These are phyloP conservation scores for Amoebophrya sp. DNA, from an alignment of 169 alveolate species.

Conservation along the genomic window DNA sequence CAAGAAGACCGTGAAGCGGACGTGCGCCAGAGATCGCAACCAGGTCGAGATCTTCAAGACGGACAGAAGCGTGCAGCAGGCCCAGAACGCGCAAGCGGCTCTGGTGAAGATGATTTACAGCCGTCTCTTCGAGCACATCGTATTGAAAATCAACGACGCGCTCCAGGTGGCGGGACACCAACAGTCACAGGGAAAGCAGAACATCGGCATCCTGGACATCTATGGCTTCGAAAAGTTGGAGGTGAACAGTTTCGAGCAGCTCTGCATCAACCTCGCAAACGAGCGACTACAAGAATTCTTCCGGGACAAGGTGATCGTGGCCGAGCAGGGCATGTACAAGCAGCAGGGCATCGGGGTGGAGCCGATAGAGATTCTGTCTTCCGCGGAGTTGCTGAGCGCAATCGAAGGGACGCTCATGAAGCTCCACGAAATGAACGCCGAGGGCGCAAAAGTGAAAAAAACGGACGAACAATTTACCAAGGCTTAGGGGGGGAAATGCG, in stretches of 20 bases:
- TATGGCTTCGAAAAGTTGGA: constrained; percentile 67
- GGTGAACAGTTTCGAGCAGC: constrained; percentile 57
- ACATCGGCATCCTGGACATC: constrained; percentile 28
- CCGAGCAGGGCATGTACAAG: neutral
- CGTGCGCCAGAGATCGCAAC: too few relatives aligned
- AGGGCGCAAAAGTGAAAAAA: neutral
- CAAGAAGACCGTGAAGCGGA: neutral
- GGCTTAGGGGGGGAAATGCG: too few relatives aligned
- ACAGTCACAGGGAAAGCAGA: too few relatives aligned
- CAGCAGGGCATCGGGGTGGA: neutral
- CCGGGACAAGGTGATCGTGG: neutral
- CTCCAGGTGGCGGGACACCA: neutral
- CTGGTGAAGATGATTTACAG: neutral
- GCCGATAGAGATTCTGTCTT: neutral
- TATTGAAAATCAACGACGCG: neutral
- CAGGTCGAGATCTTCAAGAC: neutral
- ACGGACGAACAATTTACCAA: neutral
- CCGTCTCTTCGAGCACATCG: neutral
- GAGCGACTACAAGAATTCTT: neutral
- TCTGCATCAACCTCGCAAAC: constrained; percentile 42
- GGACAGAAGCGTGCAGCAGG: neutral
- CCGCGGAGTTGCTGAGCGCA: neutral
- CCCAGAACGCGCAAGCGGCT: neutral
- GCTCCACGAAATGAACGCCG: neutral
- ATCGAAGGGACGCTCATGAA: neutral